Evolutionary conservation across 371 early-diverging fungal species (phyloP).

Genomic region (Umbelopsis sp.): DNA sequence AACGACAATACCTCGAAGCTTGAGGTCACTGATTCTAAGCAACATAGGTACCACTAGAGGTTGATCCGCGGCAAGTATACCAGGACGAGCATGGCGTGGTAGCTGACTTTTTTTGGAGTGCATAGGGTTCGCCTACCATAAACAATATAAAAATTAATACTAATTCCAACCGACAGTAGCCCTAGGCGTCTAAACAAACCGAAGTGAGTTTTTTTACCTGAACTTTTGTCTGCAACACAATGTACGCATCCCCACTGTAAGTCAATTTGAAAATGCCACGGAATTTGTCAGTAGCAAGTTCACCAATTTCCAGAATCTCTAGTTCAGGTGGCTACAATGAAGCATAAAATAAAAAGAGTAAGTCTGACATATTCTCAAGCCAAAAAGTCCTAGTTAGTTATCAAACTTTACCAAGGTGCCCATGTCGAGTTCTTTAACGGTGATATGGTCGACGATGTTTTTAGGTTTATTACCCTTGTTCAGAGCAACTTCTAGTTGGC

Average conservation of each 20-base stretch:
- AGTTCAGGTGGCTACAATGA: slow-evolving; percentile 86
- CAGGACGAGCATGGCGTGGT: slow-evolving; percentile 66
- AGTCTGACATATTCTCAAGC: slow-evolving; percentile 4
- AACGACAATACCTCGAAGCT: slow-evolving; percentile 90
- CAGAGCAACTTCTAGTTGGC: slow-evolving; percentile 85
- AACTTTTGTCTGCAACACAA: slow-evolving; percentile 92
- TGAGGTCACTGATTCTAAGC: slow-evolving; percentile 86
- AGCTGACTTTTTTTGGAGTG: slow-evolving; percentile 61
- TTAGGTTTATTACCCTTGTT: slow-evolving; percentile 91
- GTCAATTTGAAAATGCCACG: slow-evolving; percentile 93
- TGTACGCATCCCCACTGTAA: slow-evolving; percentile 92
- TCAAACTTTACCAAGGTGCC: slow-evolving; percentile 77
- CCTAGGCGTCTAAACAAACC: not conserved
- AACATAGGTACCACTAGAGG: slow-evolving; percentile 97
- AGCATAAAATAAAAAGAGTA: slow-evolving; percentile 9
- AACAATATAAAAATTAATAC: slow-evolving; percentile 10
- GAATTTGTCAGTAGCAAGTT: slow-evolving; percentile 89
- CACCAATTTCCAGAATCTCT: slow-evolving; percentile 97
- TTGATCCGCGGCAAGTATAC: slow-evolving; percentile 85
- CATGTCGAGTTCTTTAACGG: slow-evolving; percentile 90
- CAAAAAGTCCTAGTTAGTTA: not conserved
- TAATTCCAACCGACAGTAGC: not conserved
- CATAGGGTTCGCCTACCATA: slow-evolving; percentile 78
- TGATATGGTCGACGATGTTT: slow-evolving; percentile 89
- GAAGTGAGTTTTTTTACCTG: slow-evolving; percentile 62